Conservation (phyloP, 2,329 filamentous ascomycete genomes). For the Corinectria fuckeliana region DNA sequence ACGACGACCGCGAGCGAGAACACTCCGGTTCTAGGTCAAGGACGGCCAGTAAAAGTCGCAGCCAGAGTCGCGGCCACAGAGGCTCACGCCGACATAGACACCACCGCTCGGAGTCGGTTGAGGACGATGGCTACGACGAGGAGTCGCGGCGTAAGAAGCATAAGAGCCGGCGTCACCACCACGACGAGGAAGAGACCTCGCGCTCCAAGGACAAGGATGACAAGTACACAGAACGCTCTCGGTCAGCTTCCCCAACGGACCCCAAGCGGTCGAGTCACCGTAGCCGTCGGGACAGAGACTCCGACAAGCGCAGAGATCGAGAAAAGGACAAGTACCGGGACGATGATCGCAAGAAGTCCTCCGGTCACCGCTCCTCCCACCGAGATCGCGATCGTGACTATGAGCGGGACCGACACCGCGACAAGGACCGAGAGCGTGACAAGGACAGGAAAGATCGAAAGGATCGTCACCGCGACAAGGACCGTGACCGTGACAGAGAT, state of each 20-base stretch:
- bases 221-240: slow-evolving; percentile 60
- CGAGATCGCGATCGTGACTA: slow-evolving; percentile 53
- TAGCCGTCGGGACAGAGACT: slow-evolving; percentile 63
- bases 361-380: slow-evolving; percentile 50
- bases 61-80: slow-evolving; percentile 53
- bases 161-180: slow-evolving; percentile 50
- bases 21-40: slow-evolving; percentile 43
- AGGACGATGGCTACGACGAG: slow-evolving; percentile 55
- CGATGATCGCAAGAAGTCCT: slow-evolving; percentile 50
- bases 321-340: slow-evolving; percentile 55
- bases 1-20: slow-evolving; percentile 30
- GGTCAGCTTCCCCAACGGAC: slow-evolving; percentile 69
- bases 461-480: slow-evolving; percentile 44
- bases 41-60: slow-evolving; percentile 42
- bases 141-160: slow-evolving; percentile 58
- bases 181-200: slow-evolving; percentile 54
- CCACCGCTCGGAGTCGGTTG: slow-evolving; percentile 61
- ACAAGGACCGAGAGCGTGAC: slow-evolving; percentile 49
- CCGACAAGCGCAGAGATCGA: slow-evolving; percentile 50
- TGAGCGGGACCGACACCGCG: slow-evolving; percentile 43
- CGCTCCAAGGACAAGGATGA: slow-evolving; percentile 47
- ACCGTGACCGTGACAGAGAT: slow-evolving; percentile 42
- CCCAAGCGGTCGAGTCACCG: slow-evolving; percentile 64
- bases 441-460: slow-evolving; percentile 49
- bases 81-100: slow-evolving; percentile 58